Base-by-base conservation (phyloP, 208 protist genomes). In the Acanthamoeba lenticulata region DNA sequence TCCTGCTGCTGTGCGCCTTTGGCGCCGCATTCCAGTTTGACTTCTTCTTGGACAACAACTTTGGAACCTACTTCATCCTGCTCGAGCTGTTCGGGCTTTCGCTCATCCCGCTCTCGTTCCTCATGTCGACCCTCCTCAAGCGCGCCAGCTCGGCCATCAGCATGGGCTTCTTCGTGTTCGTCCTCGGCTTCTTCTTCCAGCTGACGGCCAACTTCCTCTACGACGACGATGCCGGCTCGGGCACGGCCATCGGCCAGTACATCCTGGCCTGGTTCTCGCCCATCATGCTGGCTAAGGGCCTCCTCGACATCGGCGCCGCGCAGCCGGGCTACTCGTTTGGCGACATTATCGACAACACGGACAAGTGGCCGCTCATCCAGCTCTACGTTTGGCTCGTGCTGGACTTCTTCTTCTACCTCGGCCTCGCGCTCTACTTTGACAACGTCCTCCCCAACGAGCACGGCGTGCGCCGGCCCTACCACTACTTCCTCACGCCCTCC, bases 41-140 rank as follows among this genome's bases (percentile, higher is more conserved):
- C 32, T 92, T 95, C 89, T 90, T 95, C 40, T 6, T 97, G 21
- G 32, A 93, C 38, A 92, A 94, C 62, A 45, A 60, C 94, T 97
- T 97, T 55, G 47, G 93, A 0, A 93, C 96, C 4, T 97, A 97
- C 92, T 94, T 97, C 32, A 27, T 97, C 1, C 62, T 96, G 2
- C 67, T 97, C 9, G 38, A 90, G 36, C 24, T 97, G 0, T 95
- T 97, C 49, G 93, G 49, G 60, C 57, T 96, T 21, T 77, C 81
- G 13, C 94, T 97, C 55, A 65, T 97, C 34, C 27, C 92, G 2
- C 52, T 95, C 45, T 38, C 90, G n/a, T 95, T 96, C 55, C 69
- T 96, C 38, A 42, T 95, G 34, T 95, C 95, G 19, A 94, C 89
- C 32, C 13, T 96, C 45, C 27, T 96, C 67, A 74, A 81, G 65